Base-by-base conservation (phyloP, 1,284 basidiomycete species). In the Tylopilus sp. region DNA sequence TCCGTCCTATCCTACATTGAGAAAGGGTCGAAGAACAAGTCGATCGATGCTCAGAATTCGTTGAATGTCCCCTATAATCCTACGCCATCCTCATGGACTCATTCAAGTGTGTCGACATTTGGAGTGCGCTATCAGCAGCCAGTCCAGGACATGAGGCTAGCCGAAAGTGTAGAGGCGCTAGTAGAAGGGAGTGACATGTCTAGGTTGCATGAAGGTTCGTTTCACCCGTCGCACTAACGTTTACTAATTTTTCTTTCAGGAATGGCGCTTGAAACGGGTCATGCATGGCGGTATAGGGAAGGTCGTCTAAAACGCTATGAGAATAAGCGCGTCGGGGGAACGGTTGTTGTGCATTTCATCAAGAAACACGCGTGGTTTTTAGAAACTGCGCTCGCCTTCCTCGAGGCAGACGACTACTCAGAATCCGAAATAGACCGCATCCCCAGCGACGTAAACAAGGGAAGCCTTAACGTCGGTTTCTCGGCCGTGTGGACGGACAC, bases 301-400 rank as follows among this genome's bases (percentile, higher is more conserved):
- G 86, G 86, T 33, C 76, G 84, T 31, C 58, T 66, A 48, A 79
- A 73, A 51, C 79, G 83, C 49, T 92, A 91, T 69, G 76, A 83
- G 55, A 74, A 77, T 41, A 73, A 78, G 52, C 83, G 87, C 42
- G 77, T 91, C 7, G 96, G 96, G 2, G 96, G 96, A 4, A 99
- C 96, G 0, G 81, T 96, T 37, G 88, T 94, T 21, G 93, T 99
- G 38, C 96, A 99, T 71, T 98, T 91, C 66, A 87, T 98, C 73
- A 99, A 98, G 80, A 89, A 92, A 67, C 84, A 92, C 59, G 87
- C 91, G 71, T 99, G 95, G 96, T 98, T 92, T 70, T 70, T 92
- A 56, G 96, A 99, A 73, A 92, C 96, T 1, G 89, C 92, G 13
- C 70, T 94, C 15, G 93, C 92, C 18, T 71, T 98, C 18, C 74